Conservation (phyloP, 2,329 filamentous ascomycete genomes). For the Cercospora citrullina region DNA sequence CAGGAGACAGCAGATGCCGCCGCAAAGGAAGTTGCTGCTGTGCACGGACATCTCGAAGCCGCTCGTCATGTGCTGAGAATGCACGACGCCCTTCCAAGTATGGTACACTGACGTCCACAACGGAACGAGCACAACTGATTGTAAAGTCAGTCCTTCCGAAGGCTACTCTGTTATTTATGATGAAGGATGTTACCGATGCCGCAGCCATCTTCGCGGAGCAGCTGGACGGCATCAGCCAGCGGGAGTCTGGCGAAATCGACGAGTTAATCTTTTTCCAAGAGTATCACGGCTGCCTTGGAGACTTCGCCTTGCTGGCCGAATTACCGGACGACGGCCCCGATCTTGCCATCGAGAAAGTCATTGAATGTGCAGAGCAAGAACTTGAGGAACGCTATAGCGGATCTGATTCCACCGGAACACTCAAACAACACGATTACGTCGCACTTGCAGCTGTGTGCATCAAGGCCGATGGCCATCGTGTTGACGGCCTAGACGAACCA, state of each 20-base stretch:
- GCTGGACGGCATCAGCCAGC: no score
- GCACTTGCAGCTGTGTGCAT: background rate
- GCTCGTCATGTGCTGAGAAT: background rate
- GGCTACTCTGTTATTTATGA: background rate
- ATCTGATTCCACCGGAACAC: no score
- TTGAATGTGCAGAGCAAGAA: no score
- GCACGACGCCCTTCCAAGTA: background rate
- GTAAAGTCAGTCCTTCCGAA: background rate
- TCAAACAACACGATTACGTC: background rate
- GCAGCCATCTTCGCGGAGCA: no score
- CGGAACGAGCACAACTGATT: background rate
- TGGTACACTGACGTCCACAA: background rate
- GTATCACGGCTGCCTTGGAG: no score
- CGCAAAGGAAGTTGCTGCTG: background rate
- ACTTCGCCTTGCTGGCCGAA: no score
- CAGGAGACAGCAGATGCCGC: background rate
- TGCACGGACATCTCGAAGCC: background rate
- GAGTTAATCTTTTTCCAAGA: no score
- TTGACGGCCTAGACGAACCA: accelerated
- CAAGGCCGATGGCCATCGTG: background rate
- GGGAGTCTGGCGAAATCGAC: no score
- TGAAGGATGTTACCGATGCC: background rate
- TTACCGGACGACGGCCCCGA: no score
- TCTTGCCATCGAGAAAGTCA: no score
- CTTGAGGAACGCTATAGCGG: no score